Evolutionary conservation across 129 eudicot genomes (phyloP).

Genomic region (Chrysanthemum seticuspe): DNA sequence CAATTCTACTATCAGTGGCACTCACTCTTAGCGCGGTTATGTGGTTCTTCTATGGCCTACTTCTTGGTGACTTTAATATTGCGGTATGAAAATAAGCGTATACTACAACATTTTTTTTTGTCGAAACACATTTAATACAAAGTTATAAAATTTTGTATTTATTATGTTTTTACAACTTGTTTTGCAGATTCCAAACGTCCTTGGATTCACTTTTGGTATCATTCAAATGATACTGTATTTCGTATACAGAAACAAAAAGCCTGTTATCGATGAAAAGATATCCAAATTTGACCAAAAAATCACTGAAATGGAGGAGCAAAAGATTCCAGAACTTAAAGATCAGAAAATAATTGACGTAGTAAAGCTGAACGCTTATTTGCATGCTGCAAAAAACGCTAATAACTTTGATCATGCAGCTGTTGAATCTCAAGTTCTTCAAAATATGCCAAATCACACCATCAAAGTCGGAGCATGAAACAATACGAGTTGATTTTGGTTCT

Average conservation of each 20-base stretch:
- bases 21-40: too few relatives aligned
- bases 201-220: slow-evolving; percentile 58
- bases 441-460: slow-evolving; percentile 16
- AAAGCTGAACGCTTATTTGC: slow-evolving; percentile 37
- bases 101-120: neutral
- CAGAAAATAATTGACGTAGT: slow-evolving; percentile 42
- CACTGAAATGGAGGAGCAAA: slow-evolving; percentile 18
- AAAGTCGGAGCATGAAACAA: slow-evolving; percentile 21
- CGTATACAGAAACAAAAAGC: slow-evolving; percentile 41
- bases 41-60: slow-evolving; percentile 48
- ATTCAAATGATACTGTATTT: slow-evolving; percentile 56
- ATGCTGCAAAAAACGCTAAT: slow-evolving; percentile 4
- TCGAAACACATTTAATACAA: neutral
- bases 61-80: slow-evolving; percentile 55
- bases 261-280: slow-evolving; percentile 24
- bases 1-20: too few relatives aligned
- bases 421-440: slow-evolving; percentile 8
- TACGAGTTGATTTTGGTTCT: neutral
- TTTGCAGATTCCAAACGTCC: slow-evolving; percentile 54
- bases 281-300: slow-evolving; percentile 24
- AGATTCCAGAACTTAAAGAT: slow-evolving; percentile 15
- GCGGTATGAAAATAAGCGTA: slow-evolving; percentile 46
- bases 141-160: neutral
- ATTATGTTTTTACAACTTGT: neutral
- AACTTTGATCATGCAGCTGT: neutral